Evolutionary conservation across 768 basidiomycete genomes (phyloP).

Genomic region (Suillus ampliporus): DNA sequence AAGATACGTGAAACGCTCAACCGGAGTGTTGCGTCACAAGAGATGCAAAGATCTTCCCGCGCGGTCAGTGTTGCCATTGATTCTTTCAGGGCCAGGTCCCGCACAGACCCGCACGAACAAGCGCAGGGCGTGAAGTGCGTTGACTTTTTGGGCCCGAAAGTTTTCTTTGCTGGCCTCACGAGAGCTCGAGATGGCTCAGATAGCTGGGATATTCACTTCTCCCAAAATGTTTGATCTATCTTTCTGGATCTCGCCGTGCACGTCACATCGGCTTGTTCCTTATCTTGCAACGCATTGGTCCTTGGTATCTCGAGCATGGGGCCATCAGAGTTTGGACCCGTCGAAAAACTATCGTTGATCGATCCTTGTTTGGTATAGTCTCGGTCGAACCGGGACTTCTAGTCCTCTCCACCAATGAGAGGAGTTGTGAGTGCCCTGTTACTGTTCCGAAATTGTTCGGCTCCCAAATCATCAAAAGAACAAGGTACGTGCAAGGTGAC

Average conservation of each 20-base stretch:
- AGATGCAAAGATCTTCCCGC: conserved; percentile 17
- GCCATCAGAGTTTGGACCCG: no score
- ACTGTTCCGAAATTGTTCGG: no score
- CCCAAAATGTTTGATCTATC: conserved; percentile 22
- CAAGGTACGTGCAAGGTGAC: no score
- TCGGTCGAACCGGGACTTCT: no score
- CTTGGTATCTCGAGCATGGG: not conserved
- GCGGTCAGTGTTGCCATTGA: conserved; percentile 35
- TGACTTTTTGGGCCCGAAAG: conserved; percentile 41
- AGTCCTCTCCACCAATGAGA: no score
- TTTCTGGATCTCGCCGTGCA: not conserved
- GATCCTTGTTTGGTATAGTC: no score
- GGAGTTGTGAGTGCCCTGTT: no score
- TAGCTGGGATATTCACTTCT: conserved; percentile 36
- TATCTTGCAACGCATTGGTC: not conserved
- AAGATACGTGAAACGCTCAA: conserved; percentile 33
- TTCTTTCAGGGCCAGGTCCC: conserved; percentile 35
- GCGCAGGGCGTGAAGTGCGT: conserved; percentile 46
- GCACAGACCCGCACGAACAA: conserved; percentile 40
- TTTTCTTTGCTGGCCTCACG: conserved; percentile 37
- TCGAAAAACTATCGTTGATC: no score
- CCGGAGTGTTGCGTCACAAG: conserved; percentile 28
- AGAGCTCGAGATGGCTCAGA: conserved; percentile 31
- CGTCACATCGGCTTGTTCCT: not conserved
- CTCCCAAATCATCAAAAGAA: no score